Percentiles rank a stretch among this genome's conserved stretches.
These are phyloP conservation scores for Eucalyptus sp. DNA, from an alignment of 345 rosid genomes.

Conservation along the genomic window DNA sequence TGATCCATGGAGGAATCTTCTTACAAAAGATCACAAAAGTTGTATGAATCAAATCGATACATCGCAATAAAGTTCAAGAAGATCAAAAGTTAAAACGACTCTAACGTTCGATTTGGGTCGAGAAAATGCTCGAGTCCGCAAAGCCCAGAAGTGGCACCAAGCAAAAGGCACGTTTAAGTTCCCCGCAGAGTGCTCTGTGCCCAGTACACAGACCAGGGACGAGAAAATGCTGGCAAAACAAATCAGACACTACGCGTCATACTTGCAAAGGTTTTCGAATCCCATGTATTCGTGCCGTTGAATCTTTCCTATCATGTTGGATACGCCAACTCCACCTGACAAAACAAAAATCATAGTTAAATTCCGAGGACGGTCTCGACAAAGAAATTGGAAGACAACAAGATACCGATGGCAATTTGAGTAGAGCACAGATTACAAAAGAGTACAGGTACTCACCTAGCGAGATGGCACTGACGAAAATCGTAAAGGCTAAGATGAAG, in stretches of 20 bases:
- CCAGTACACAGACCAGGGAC: background rate
- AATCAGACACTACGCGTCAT: conserved; percentile 4
- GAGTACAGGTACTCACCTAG: conserved; percentile 24
- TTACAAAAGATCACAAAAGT: background rate
- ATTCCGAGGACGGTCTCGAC: background rate
- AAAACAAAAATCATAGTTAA: background rate
- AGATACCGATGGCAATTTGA: background rate
- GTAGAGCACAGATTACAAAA: background rate
- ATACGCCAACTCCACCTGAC: conserved; percentile 49
- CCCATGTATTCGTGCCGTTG: conserved; percentile 52
- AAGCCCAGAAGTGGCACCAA: background rate
- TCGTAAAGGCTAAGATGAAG: conserved; percentile 50
- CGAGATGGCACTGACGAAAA: conserved; percentile 47
- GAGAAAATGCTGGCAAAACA: background rate
- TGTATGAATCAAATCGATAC: background rate
- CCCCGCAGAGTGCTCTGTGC: background rate
- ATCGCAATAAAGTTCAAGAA: background rate
- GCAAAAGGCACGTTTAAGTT: background rate
- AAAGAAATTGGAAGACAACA: background rate
- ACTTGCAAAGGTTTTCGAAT: conserved; percentile 52
- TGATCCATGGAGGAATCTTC: no score
- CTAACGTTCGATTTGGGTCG: background rate
- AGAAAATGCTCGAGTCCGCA: background rate
- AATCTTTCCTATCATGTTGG: conserved; percentile 35
- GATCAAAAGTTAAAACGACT: background rate